Conservation (phyloP, 2,329 filamentous ascomycete genomes). For the Aspergillus amoenus region DNA sequence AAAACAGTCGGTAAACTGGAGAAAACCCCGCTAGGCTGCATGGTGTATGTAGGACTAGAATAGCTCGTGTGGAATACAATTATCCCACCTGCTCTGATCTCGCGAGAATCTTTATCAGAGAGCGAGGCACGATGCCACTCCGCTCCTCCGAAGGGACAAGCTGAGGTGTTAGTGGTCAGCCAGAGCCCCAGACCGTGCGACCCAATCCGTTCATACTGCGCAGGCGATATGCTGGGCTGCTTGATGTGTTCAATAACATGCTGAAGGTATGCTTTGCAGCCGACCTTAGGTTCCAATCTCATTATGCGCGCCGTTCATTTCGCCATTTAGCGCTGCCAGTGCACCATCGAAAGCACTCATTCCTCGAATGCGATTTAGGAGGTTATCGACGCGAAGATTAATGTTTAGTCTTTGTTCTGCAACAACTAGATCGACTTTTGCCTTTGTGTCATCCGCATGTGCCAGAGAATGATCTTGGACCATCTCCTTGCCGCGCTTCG, state of each 20-base stretch:
- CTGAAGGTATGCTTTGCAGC: not conserved
- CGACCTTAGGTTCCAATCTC: constrained; percentile 11
- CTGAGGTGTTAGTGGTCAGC: not conserved
- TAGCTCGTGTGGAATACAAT: not conserved
- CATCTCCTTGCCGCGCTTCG: constrained; percentile 32
- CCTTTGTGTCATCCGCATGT: constrained; percentile 37
- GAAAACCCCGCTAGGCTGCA: not conserved
- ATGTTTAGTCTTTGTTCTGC: constrained; percentile 36
- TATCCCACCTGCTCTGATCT: too few species aligned
- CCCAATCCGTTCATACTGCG: not conserved
- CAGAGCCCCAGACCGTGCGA: not conserved
- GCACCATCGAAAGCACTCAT: constrained; percentile 24
- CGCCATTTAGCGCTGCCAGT: constrained; percentile 15
- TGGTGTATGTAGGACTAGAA: too few species aligned
- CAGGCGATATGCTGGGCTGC: not conserved
- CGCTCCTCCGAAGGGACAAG: not conserved
- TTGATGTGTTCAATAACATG: not conserved
- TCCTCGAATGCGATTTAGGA: constrained; percentile 33
- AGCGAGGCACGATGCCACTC: not conserved
- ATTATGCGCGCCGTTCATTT: constrained; percentile 14
- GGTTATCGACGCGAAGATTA: constrained; percentile 32
- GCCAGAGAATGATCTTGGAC: constrained; percentile 34
- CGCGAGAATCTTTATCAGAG: not conserved
- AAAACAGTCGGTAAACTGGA: not conserved
- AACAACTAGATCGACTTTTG: constrained; percentile 37